A percentile compares a stretch with the other conserved stretches of the same genome.
These are phyloP conservation scores for Neocallimastix lanati DNA, from an alignment of 192 early-diverging fungal genomes.

Conservation along the genomic window DNA sequence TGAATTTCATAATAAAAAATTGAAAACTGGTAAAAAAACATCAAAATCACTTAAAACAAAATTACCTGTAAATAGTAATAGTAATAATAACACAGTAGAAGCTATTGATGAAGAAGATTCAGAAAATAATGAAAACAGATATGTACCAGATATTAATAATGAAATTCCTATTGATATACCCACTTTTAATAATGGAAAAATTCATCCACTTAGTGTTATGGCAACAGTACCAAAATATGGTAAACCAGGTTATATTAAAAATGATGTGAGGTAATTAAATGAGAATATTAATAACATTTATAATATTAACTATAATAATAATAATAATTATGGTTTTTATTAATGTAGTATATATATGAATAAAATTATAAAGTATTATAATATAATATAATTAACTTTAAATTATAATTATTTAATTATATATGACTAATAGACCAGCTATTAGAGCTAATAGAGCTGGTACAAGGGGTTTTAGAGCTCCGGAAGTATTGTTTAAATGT, in stretches of 20 bases:
- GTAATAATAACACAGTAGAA: not conserved
- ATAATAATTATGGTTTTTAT: too few relatives aligned
- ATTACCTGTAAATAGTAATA: not conserved
- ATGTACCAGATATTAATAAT: not conserved
- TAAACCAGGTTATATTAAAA: conserved; percentile 20
- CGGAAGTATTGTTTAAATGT: conserved; percentile 75
- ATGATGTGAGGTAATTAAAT: conserved; percentile 39
- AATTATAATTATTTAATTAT: too few relatives aligned
- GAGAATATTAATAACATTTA: not conserved
- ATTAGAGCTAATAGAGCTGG: conserved; percentile 70
- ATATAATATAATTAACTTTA: too few relatives aligned
- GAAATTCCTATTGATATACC: not conserved
- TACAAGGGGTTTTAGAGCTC: conserved; percentile 82
- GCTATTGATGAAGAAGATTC: not conserved
- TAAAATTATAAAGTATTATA: too few relatives aligned
- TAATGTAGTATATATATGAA: too few relatives aligned
- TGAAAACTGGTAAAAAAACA: not conserved
- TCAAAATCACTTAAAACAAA: not conserved
- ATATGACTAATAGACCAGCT: conserved; percentile 22
- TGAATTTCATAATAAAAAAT: not conserved
- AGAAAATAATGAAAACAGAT: not conserved
- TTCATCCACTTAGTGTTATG: not conserved
- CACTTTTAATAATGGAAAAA: not conserved
- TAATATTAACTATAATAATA: too few relatives aligned
- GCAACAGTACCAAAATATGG: not conserved